Conservation (phyloP, 2,329 filamentous ascomycete genomes). For the Penicillium freii region DNA sequence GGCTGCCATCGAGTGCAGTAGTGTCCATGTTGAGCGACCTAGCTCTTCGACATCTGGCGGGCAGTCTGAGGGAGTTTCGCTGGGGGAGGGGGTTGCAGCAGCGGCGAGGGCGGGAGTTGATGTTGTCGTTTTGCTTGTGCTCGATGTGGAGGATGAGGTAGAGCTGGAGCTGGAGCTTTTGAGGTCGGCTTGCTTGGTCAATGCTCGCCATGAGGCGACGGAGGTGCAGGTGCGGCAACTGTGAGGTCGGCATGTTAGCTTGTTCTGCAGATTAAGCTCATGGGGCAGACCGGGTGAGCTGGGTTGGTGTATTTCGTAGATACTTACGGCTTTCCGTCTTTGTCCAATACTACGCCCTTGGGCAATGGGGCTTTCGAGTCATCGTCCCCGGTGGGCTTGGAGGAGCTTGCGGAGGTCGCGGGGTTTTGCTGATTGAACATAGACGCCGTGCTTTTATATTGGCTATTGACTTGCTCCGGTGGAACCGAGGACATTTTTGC, state of each 20-base stretch:
- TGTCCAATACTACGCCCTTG: constrained; percentile 51
- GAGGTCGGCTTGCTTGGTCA: constrained; percentile 42
- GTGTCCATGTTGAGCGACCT: constrained; percentile 86
- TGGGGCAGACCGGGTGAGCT: background rate
- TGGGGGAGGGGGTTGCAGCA: constrained; percentile 31
- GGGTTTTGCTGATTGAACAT: constrained; percentile 17
- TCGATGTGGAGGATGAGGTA: constrained; percentile 13
- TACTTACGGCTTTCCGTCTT: constrained; percentile 52
- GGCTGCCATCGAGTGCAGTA: constrained; percentile 88
- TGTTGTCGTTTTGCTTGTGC: constrained; percentile 23
- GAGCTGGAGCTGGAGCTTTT: constrained; percentile 15
- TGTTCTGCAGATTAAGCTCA: background rate
- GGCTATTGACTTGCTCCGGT: constrained; percentile 26
- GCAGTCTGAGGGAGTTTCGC: constrained; percentile 61
- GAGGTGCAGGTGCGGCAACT: constrained; percentile 52
- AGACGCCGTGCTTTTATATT: constrained; percentile 7
- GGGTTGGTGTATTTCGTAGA: background rate
- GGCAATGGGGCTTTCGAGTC: constrained; percentile 34
- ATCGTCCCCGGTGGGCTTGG: constrained; percentile 25
- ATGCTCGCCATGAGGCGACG: constrained; percentile 46
- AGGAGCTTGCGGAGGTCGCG: constrained; percentile 14
- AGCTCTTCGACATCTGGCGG: constrained; percentile 86
- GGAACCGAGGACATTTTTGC: constrained; percentile 17
- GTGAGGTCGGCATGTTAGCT: background rate
- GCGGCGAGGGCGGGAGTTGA: constrained; percentile 39